phyloP scores from a whole-genome alignment of 1,284 basidiomycete species.

The Phaffia rhodozyma region DNA sequence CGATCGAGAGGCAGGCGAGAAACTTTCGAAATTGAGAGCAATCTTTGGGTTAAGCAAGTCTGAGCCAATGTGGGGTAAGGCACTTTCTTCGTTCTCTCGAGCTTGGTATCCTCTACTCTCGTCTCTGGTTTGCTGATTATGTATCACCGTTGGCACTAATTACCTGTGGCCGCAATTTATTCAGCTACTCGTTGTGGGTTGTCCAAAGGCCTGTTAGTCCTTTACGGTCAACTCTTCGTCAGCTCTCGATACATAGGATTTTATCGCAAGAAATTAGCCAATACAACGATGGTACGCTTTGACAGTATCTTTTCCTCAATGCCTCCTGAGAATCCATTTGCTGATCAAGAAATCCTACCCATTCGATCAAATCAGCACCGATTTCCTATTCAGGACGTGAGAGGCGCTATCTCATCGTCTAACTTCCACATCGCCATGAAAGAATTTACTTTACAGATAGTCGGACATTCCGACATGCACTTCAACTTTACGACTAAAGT shows the following conservation, averaged over 20 bases:
- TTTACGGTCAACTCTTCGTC: slow-evolving; percentile 34
- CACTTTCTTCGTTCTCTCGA: neutral
- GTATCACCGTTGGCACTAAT: neutral
- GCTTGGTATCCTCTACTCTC: neutral
- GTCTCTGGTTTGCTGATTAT: no score
- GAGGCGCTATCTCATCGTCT: slow-evolving; percentile 32
- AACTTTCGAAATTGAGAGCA: neutral
- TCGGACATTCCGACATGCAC: slow-evolving; percentile 42
- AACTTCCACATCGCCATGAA: slow-evolving; percentile 36
- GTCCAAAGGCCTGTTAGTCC: slow-evolving; percentile 24
- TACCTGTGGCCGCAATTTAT: neutral
- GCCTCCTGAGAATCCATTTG: neutral
- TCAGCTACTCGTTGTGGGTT: slow-evolving; percentile 7
- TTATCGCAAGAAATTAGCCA: slow-evolving; percentile 27
- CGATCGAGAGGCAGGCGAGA: slow-evolving; percentile 22
- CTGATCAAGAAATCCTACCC: neutral
- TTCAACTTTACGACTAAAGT: slow-evolving; percentile 43
- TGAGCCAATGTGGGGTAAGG: slow-evolving; percentile 33
- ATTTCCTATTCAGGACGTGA: slow-evolving; percentile 40
- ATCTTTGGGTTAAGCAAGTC: slow-evolving; percentile 32
- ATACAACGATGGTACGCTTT: neutral
- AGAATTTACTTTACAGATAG: slow-evolving; percentile 42
- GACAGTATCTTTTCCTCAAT: neutral
- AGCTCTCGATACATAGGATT: slow-evolving; percentile 33
- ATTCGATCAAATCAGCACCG: slow-evolving; percentile 37